Percentiles rank a stretch among this genome's conserved stretches.
Evolutionary conservation across 352 stramenopile species (phyloP).

Genomic region (Aphanomyces cochlioides): DNA sequence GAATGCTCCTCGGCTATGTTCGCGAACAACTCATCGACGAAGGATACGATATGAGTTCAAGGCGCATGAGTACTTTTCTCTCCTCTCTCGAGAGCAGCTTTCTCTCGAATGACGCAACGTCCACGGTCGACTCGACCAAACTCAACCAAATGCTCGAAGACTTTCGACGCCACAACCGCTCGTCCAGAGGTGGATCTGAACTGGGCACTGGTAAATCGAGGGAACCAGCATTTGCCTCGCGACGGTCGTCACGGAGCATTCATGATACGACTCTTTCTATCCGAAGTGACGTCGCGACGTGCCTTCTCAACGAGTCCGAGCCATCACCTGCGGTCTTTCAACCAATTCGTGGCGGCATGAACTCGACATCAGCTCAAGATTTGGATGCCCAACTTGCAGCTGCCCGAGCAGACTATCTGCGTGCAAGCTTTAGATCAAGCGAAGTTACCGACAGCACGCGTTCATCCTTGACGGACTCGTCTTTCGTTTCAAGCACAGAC

Average conservation of each 20-base stretch:
- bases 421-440: background rate
- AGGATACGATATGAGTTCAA: constrained; percentile 28
- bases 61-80: constrained; percentile 27
- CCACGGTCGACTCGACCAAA: background rate
- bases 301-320: background rate
- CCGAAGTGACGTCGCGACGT: background rate
- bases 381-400: constrained; percentile 25
- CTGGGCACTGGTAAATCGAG: background rate
- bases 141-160: constrained; percentile 16
- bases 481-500: background rate
- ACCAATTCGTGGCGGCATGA: background rate
- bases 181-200: background rate
- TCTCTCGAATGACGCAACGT: background rate
- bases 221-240: background rate
- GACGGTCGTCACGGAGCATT: background rate
- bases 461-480: background rate
- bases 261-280: too few species aligned
- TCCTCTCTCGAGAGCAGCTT: constrained; percentile 12
- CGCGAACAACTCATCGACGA: constrained; percentile 28
- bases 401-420: background rate
- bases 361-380: background rate
- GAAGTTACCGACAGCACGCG: constrained; percentile 1
- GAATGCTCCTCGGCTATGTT: constrained; percentile 27
- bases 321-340: too few species aligned
- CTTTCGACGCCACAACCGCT: constrained; percentile 1